Percentiles rank a stretch among this genome's conserved stretches.
Conservation (phyloP, 257 asterid species). For the Verbena officinalis region DNA sequence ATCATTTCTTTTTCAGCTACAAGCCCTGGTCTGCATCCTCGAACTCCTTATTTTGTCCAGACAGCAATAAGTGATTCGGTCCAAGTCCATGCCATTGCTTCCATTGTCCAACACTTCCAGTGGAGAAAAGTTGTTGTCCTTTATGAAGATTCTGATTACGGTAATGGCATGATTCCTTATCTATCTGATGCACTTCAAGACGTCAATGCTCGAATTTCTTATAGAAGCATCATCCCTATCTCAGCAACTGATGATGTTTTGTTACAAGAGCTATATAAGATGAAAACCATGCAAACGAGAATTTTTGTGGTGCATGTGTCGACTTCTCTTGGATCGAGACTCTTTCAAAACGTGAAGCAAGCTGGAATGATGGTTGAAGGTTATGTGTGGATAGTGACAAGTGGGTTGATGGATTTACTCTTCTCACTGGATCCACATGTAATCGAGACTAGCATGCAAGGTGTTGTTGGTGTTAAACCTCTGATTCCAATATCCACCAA, state of each 20-base stretch:
- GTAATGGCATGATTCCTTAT: no score
- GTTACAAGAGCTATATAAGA: conserved; percentile 21
- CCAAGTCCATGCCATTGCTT: no score
- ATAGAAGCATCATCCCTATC: conserved; percentile 26
- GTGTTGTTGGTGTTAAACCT: conserved; percentile 53
- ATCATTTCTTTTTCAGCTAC: conserved; percentile 38
- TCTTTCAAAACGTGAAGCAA: conserved; percentile 35
- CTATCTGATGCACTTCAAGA: not conserved
- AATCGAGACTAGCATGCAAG: conserved; percentile 45
- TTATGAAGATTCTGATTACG: no score
- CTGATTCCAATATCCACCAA: conserved; percentile 35
- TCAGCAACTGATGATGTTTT: conserved; percentile 29
- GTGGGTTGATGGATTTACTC: conserved; percentile 33
- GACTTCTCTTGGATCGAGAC: conserved; percentile 24
- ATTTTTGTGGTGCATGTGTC: conserved; percentile 45
- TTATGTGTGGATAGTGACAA: conserved; percentile 51
- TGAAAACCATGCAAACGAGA: conserved; percentile 36
- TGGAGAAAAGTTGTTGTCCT: no score
- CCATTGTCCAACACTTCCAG: no score
- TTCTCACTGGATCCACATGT: conserved; percentile 28
- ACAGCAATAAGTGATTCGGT: no score
- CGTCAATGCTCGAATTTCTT: conserved; percentile 23
- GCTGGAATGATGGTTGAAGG: conserved; percentile 31
- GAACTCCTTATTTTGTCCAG: conserved; percentile 23
- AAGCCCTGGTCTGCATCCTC: conserved; percentile 29